A percentile compares a stretch with the other conserved stretches of the same genome.
Evolutionary conservation across 2,329 filamentous ascomycete genomes (phyloP).

Genomic region (Aspergillus persii): DNA sequence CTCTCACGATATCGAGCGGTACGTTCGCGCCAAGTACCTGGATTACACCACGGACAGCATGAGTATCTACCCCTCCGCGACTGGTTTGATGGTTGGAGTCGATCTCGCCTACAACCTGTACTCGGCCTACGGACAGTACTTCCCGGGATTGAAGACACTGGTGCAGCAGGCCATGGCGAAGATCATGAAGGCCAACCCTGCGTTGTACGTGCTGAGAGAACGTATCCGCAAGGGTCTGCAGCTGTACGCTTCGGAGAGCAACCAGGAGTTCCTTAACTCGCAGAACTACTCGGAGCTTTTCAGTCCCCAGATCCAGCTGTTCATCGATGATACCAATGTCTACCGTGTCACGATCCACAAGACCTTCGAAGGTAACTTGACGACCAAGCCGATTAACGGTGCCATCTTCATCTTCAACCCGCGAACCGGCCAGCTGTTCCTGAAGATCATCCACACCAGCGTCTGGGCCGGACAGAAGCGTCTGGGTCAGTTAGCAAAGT

Average conservation of each 20-base stretch:
- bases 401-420: conserved; percentile 99
- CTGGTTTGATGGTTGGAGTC: conserved; percentile 95
- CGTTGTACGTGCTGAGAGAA: conserved; percentile 91
- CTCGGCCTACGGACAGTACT: conserved; percentile 97
- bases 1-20: conserved; percentile 97
- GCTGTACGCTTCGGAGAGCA: conserved; percentile 96
- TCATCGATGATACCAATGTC: conserved; percentile 98
- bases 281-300: conserved; percentile 99
- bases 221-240: conserved; percentile 98
- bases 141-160: conserved; percentile 92
- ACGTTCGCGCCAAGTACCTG: conserved; percentile 95
- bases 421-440: conserved; percentile 92
- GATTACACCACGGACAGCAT: conserved; percentile 99
- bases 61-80: conserved; percentile 96
- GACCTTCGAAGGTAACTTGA: conserved; percentile 98
- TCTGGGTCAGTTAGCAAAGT: conserved; percentile 96
- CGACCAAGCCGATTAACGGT: conserved; percentile 98
- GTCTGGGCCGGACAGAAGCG: conserved; percentile 99
- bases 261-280: conserved; percentile 98
- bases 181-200: conserved; percentile 99
- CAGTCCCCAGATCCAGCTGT: conserved; percentile 97
- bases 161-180: conserved; percentile 99
- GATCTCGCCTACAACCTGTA: conserved; percentile 98
- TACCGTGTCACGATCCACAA: conserved; percentile 99
- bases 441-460: conserved; percentile 99